Evolutionary conservation across 768 basidiomycete species (phyloP), one percentile per base, ranked within the genome.

Genomic region (Termitomyces sp.): DNA sequence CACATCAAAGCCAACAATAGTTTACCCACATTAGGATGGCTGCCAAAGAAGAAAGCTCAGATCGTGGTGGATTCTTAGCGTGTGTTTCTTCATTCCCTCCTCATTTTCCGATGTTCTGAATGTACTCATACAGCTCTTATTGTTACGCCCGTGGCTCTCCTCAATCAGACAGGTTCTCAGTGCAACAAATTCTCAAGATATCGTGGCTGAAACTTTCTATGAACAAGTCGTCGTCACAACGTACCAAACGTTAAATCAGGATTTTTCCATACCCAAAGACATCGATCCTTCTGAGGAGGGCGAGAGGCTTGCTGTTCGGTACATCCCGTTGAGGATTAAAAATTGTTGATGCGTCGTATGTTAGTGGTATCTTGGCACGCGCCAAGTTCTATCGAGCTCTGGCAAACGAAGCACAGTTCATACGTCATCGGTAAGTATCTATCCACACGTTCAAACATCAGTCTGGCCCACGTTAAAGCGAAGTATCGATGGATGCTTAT

Each of bases 401-500:
- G 55, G 79, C 89, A 4, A 91, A 94, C 62, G 92, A 94, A 67
- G 88, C 89, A 0, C 89, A 90, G 64, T 87, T 85, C 65, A 86
- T 89, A 61, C 80, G 88, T 26, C 89, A 89, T 63, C 77, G 86
- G 80, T 81, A 53, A 33, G n/a, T 12, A 5, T 49, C 34, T 26
- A 14, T 39, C 5, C 12, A 88, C 87, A 3, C 80, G 81, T 5
- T 75, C 82, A 10, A 88, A 86, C 63, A 72, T 81, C 30, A 81
- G 79, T 37, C 74, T 87, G 20, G 83, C 86, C 1, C 79, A 81
- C 63, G 74, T 94, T 30, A 77, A 82, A 44, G 71, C 86, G 0
- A 84, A 79, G 59, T 87, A 88, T 64, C 75, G 90, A 22, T 94
- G 92, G 92, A 84, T 85, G 75, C 74, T 93, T 26, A 91, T 88